Evolutionary conservation across 768 basidiomycete genomes (phyloP), one percentile per base, ranked within the genome.

Genomic region (Rhodotorula diobovata): DNA sequence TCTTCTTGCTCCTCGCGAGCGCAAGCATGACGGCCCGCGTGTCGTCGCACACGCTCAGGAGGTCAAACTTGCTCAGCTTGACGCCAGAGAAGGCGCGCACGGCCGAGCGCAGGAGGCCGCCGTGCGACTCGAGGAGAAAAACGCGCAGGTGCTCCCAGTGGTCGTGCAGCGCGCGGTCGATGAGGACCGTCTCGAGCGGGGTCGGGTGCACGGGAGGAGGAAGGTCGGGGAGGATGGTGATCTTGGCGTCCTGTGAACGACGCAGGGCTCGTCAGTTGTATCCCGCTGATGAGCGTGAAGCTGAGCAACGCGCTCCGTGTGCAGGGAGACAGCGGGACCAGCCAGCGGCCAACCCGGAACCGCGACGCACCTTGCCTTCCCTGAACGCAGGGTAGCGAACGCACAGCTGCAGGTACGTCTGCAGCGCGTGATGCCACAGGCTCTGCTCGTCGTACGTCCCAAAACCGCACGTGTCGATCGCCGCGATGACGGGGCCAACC

Each of bases 131-230:
- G 25, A 72, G 54, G 67, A 72, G 71, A 50, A 67, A 71, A 16
- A 68, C 45, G 6, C 71, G 51, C 11, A 72, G 56, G 54, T 48
- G 37, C 7, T 72, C 71, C 71, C 71, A 72, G n/a, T 72, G 71
- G 15, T n/a, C 41, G 18, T 41, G 51, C 16, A 72, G 60, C 1
- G 67, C 54, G 11, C 63, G 59, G 39, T 72, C 71, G 53, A 72
- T 63, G 4, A 72, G 63, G 21, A 23, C 4, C 5, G 63, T 51
- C 35, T 72, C 71, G 63, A 72, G 63, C 11, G 60, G 30, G 7
- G 67, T 72, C 16, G 66, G 67, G 63, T 67, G 50, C 0, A 68
- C 43, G 16, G 71, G 66, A 4, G 66, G 71, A 0, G 71, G 66
- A 0, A 67, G 54, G 57, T 72, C 71, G 32, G 67, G 67, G 11